A percentile compares a stretch with the other conserved stretches of the same genome.
These are phyloP conservation scores for Xylaria sp. DNA, from an alignment of 2,329 filamentous ascomycete species.

Conservation along the genomic window DNA sequence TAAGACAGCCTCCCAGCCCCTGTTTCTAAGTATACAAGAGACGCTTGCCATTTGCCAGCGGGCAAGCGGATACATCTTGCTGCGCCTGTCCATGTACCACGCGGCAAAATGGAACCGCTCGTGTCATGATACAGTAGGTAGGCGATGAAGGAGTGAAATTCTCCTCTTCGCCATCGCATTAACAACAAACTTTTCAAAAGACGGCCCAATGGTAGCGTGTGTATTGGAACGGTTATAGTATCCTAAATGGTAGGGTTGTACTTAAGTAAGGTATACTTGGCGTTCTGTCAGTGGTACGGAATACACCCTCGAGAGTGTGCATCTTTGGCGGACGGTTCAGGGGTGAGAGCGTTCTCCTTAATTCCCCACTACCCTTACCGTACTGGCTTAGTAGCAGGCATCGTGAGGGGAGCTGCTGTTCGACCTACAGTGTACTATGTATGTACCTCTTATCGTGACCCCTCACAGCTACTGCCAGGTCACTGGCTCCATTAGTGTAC, in stretches of 20 bases:
- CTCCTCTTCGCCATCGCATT: neutral
- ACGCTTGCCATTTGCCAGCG: slow-evolving; percentile 15
- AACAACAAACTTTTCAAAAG: neutral
- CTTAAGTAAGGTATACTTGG: neutral
- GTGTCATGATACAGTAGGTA: neutral
- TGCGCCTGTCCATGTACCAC: slow-evolving; percentile 8
- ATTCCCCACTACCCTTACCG: too few species aligned
- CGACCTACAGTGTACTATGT: neutral
- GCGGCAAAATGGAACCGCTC: neutral
- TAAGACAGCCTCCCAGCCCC: neutral
- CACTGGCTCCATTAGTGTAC: too few species aligned
- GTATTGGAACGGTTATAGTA: too few species aligned
- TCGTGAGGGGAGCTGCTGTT: neutral
- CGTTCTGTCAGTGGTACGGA: neutral
- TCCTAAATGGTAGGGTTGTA: too few species aligned
- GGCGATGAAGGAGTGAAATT: neutral
- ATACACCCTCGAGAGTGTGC: too few species aligned
- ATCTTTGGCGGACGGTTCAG: too few species aligned
- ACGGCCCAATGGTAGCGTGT: neutral
- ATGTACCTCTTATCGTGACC: too few species aligned
- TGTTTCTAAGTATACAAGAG: neutral
- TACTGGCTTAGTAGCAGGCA: too few species aligned
- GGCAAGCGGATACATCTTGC: slow-evolving; percentile 11
- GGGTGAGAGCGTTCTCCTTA: slow-evolving; percentile 11
- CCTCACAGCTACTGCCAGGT: too few species aligned